Conservation (phyloP, 352 stramenopile species). For the Hyaloperonospora arabidopsidis region DNA sequence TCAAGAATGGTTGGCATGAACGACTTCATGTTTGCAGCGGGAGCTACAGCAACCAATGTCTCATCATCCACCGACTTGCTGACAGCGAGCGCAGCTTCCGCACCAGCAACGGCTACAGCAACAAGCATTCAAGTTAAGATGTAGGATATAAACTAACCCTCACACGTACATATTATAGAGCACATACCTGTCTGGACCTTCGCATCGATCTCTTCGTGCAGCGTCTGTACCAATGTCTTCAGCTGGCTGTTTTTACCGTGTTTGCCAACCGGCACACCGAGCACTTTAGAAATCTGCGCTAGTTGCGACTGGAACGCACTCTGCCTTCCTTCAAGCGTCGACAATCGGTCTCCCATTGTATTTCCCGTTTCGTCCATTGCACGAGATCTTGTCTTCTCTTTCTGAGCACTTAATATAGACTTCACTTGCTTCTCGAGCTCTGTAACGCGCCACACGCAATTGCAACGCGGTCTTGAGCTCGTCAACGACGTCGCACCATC, state of each 20-base stretch:
- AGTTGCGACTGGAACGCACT: constrained; percentile 77
- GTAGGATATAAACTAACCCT: not conserved
- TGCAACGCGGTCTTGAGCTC: constrained; percentile 15
- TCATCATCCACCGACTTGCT: constrained; percentile 12
- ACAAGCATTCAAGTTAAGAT: constrained; percentile 5
- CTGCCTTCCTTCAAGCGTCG: constrained; percentile 65
- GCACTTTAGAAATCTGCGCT: constrained; percentile 65
- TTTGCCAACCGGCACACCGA: constrained; percentile 55
- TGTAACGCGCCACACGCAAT: constrained; percentile 43
- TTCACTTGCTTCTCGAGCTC: constrained; percentile 56
- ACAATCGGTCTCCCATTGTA: constrained; percentile 55
- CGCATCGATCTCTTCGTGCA: constrained; percentile 60
- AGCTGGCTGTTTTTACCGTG: constrained; percentile 53
- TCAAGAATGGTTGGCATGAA: constrained; percentile 11
- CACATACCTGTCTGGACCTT: constrained; percentile 45
- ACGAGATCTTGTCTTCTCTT: constrained; percentile 1
- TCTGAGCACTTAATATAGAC: constrained; percentile 18
- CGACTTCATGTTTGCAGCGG: constrained; percentile 7
- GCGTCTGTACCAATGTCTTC: constrained; percentile 63
- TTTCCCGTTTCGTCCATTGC: constrained; percentile 7
- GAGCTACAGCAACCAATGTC: constrained; percentile 13
- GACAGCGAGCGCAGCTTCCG: constrained; percentile 16
- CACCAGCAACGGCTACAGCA: constrained; percentile 9
- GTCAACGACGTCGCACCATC: not conserved
- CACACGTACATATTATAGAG: not conserved